Percentiles rank a stretch among this genome's conserved stretches.
These are phyloP conservation scores for Furcasterigmium furcatum DNA, from an alignment of 2,329 filamentous ascomycete genomes.

Conservation along the genomic window DNA sequence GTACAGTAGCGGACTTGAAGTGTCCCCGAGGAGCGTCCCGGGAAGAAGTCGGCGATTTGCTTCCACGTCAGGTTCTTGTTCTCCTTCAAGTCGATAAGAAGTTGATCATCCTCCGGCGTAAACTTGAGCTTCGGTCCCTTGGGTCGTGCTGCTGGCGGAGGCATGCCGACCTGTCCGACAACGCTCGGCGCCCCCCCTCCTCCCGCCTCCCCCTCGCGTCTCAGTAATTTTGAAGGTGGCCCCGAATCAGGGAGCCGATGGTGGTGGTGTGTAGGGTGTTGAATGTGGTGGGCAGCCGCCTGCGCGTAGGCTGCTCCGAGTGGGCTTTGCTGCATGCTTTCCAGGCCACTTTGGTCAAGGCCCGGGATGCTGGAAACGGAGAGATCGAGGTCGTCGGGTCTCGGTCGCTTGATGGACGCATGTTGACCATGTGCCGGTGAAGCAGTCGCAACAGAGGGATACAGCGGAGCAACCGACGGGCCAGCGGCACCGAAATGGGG, in stretches of 20 bases:
- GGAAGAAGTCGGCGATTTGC: constrained; percentile 95
- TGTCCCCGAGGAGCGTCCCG: constrained; percentile 83
- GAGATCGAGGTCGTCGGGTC: constrained; percentile 58
- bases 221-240: constrained; percentile 65
- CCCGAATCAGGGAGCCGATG: constrained; percentile 74
- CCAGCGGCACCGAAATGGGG: constrained; percentile 48
- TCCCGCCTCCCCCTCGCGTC: constrained; percentile 49
- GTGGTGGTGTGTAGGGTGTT: constrained; percentile 69
- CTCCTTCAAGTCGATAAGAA: constrained; percentile 88
- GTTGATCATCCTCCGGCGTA: constrained; percentile 84
- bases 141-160: constrained; percentile 73
- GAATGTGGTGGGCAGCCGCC: constrained; percentile 37
- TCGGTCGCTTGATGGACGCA: constrained; percentile 43
- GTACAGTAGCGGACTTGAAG: constrained; percentile 93
- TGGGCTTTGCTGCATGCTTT: constrained; percentile 50
- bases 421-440: constrained; percentile 25
- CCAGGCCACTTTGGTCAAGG: constrained; percentile 52
- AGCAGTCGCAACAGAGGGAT: constrained; percentile 44
- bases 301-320: constrained; percentile 50
- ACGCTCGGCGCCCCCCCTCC: constrained; percentile 71
- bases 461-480: constrained; percentile 48
- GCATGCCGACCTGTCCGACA: constrained; percentile 86
- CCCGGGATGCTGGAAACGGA: constrained; percentile 47
- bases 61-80: constrained; percentile 96
- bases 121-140: constrained; percentile 91